Base-by-base conservation (phyloP, 2,329 filamentous ascomycete species). In the Kalaharituber pfeilii region DNA sequence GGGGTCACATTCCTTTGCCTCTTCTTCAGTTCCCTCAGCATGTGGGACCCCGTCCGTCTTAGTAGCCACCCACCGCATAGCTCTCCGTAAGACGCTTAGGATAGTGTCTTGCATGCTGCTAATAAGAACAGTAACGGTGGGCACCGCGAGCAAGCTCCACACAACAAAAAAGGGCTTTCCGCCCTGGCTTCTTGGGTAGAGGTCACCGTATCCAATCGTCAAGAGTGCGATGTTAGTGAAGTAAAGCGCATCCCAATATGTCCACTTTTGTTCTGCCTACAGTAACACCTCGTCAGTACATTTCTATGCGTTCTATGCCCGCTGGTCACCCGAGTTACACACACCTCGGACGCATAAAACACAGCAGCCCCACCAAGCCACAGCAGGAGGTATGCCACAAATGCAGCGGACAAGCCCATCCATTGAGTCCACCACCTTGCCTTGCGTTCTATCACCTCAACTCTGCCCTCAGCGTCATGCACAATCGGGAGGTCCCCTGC, bases 121-220 rank as follows among this genome's bases (percentile, higher is more conserved):
- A 59, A 93, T 84, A 11, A 95, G 75, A 18, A 94, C 81, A 0
- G 88, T 94, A 76, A 88, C 88, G 1, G 84, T 88, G 0, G 88
- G 88, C 2, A 94, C 74, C 0, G 87, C 86, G 25, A 94, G 75
- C 1, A 95, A 67, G 13, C 81, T 85, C 88, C 88, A 95, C 54
- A 94, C 81, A n/a, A 95, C 84, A 63, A 94, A 95, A 66, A 94
- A 94, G 0, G 84, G 79, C 53, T 84, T 81, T 1, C 84, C 86
- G 0, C 80, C 75, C 59, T 87, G 88, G 1, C 81, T 84, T n/a
- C 79, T 72, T 0, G 86, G 86, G 1, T 80, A 79, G 4, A 82
- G 67, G 60, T 94, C 86, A 2, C 88, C 88, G 62, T 94, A 94
- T 1, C 88, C 88, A 33, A 94, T 84, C 0, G 88, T 94, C 1